A percentile compares a stretch with the other conserved stretches of the same genome.
These are phyloP conservation scores for Carex kokanica DNA, from an alignment of 176 grass and related monocot species.

Conservation along the genomic window DNA sequence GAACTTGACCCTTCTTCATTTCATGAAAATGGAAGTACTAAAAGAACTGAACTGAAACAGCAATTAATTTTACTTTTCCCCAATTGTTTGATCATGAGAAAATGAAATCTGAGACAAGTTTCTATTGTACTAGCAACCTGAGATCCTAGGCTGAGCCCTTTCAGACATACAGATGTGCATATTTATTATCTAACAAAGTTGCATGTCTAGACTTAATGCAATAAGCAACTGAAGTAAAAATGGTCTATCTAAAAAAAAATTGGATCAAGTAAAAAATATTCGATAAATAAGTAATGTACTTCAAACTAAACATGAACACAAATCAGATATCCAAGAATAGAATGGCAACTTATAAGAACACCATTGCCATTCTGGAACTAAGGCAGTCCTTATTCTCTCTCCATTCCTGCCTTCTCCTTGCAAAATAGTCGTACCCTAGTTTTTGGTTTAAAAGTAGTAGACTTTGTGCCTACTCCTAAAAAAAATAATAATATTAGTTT, in stretches of 20 bases:
- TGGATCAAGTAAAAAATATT: not conserved
- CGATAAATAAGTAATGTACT: not conserved
- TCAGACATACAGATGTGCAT: not conserved
- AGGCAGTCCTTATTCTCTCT: not conserved
- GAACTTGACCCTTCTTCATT: not conserved
- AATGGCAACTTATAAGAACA: not conserved
- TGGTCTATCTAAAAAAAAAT: not conserved
- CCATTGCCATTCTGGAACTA: not conserved
- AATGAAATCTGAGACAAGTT: not conserved
- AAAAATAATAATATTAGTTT: not conserved
- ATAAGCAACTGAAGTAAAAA: not conserved
- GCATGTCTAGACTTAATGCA: not conserved
- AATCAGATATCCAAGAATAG: not conserved
- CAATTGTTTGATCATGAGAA: conserved; percentile 1
- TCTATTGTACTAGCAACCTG: not conserved
- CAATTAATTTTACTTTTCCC: not conserved
- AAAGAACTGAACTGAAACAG: not conserved
- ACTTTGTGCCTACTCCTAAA: too few relatives aligned
- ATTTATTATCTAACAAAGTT: not conserved
- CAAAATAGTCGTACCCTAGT: too few relatives aligned
- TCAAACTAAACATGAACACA: not conserved
- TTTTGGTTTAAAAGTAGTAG: too few relatives aligned
- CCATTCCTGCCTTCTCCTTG: too few relatives aligned
- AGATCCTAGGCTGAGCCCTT: not conserved
- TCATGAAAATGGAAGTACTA: not conserved